These are phyloP conservation scores for Mallotus repandus DNA, from an alignment of 441 rosid species.

Conservation along the genomic window DNA sequence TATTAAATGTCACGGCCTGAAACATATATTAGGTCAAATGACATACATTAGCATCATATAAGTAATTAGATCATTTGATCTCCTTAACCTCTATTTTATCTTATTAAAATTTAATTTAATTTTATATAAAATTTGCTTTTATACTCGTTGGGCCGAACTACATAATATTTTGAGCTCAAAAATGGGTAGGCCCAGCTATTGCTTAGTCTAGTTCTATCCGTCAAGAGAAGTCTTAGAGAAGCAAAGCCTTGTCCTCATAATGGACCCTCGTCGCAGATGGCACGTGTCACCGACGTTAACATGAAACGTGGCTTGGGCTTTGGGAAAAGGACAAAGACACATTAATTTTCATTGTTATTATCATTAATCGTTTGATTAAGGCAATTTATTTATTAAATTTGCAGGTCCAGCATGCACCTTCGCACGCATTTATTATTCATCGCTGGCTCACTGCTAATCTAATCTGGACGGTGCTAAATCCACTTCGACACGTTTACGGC, in stretches of 20 bases:
- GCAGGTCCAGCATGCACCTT: neutral
- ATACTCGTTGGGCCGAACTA: no score
- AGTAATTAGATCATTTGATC: no score
- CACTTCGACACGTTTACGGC: conserved; percentile 37
- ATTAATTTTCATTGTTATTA: neutral
- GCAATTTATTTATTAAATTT: neutral
- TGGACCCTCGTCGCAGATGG: neutral
- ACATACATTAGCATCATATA: no score
- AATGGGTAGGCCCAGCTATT: no score
- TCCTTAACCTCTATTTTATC: no score
- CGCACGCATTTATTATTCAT: neutral
- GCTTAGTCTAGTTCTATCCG: neutral
- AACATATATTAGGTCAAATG: no score
- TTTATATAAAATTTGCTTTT: no score
- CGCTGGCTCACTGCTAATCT: neutral
- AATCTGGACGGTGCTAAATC: conserved; percentile 46
- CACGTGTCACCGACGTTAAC: conserved; percentile 35
- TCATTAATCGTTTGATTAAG: neutral
- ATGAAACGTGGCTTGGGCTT: conserved; percentile 30
- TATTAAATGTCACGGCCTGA: no score
- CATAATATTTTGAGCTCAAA: no score
- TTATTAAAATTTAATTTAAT: no score
- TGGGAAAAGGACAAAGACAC: conserved; percentile 25
- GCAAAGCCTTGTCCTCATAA: neutral
- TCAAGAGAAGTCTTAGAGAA: neutral